Percentiles rank a stretch among this genome's conserved stretches.
phyloP scores from a whole-genome alignment of 192 early-diverging fungal species.

The Jimgerdemannia lactiflua region DNA sequence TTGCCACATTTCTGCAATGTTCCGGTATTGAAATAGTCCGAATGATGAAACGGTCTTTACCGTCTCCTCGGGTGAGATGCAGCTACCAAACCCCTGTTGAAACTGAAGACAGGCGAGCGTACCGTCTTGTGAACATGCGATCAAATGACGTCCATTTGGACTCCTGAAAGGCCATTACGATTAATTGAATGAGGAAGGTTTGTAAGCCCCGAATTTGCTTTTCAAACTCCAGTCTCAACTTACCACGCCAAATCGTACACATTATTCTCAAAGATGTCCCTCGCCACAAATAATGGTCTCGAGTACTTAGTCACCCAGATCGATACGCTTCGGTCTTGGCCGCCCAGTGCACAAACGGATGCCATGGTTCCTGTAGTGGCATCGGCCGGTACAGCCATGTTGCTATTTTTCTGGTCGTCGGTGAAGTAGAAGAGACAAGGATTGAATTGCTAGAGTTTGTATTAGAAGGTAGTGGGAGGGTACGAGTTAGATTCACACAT shows the following conservation, averaged over 20 bases:
- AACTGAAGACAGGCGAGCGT: slow-evolving; percentile 77
- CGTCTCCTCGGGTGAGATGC: slow-evolving; percentile 61
- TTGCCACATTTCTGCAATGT: neutral
- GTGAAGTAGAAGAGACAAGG: slow-evolving; percentile 68
- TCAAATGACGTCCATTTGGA: slow-evolving; percentile 68
- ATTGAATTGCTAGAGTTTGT: slow-evolving; percentile 59
- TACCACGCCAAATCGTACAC: slow-evolving; percentile 89
- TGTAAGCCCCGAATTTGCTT: no score
- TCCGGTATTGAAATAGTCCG: neutral
- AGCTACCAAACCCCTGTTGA: slow-evolving; percentile 63
- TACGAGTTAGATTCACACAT: no score
- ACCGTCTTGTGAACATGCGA: slow-evolving; percentile 92
- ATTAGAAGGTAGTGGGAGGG: no score
- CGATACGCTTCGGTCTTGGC: slow-evolving; percentile 83
- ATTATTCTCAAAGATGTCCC: slow-evolving; percentile 78
- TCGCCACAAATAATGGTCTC: slow-evolving; percentile 66
- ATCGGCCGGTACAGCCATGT: slow-evolving; percentile 2
- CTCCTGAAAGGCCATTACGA: slow-evolving; percentile 41
- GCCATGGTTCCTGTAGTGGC: slow-evolving; percentile 32
- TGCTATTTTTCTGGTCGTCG: slow-evolving; percentile 16
- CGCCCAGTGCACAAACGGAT: slow-evolving; percentile 82
- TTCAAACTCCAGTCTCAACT: neutral
- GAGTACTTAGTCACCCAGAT: slow-evolving; percentile 83
- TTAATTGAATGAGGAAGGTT: no score
- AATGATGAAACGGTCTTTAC: slow-evolving; percentile 29